Percentiles rank a stretch among this genome's conserved stretches.
Conservation (phyloP, 768 basidiomycete genomes). For the Pulveroboletus ravenelii region DNA sequence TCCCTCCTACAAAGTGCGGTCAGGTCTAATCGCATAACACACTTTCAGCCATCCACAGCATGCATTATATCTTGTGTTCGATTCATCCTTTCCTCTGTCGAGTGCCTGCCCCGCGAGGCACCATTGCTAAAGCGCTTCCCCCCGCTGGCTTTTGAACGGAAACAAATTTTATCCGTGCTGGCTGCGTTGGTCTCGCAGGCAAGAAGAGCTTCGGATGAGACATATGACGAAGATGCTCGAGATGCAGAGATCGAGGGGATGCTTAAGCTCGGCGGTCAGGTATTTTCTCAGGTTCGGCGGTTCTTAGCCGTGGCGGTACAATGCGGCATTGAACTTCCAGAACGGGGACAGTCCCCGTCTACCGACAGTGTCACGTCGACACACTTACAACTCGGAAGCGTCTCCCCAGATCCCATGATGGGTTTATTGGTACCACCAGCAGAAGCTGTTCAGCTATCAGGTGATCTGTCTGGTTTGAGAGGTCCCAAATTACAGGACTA, state of each 20-base stretch:
- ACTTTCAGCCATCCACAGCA: constrained; percentile 92
- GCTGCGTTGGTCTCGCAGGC: constrained; percentile 80
- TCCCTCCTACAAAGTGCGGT: constrained; percentile 85
- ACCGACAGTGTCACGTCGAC: constrained; percentile 17
- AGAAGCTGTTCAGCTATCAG: constrained; percentile 6
- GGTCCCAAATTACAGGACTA: constrained; percentile 23
- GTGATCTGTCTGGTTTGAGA: constrained; percentile 30
- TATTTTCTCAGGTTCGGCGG: constrained; percentile 73
- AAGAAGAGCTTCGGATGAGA: constrained; percentile 51
- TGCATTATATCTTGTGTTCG: constrained; percentile 94
- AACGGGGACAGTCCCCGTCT: constrained; percentile 36
- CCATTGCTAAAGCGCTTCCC: constrained; percentile 63
- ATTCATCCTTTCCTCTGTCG: constrained; percentile 75
- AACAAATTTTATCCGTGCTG: constrained; percentile 74
- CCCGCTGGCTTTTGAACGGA: constrained; percentile 69
- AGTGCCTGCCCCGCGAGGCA: constrained; percentile 81
- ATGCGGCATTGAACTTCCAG: constrained; percentile 67
- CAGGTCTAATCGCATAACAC: constrained; percentile 64
- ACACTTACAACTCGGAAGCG: constrained; percentile 11
- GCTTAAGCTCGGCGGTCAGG: constrained; percentile 75
- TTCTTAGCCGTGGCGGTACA: constrained; percentile 76
- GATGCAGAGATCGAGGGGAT: constrained; percentile 65
- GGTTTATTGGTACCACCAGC: constrained; percentile 10
- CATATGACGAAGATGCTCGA: constrained; percentile 44
- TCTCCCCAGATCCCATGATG: constrained; percentile 14